Evolutionary conservation across 2,329 filamentous ascomycete genomes (phyloP).

Genomic region (Fusarium liriodendri): DNA sequence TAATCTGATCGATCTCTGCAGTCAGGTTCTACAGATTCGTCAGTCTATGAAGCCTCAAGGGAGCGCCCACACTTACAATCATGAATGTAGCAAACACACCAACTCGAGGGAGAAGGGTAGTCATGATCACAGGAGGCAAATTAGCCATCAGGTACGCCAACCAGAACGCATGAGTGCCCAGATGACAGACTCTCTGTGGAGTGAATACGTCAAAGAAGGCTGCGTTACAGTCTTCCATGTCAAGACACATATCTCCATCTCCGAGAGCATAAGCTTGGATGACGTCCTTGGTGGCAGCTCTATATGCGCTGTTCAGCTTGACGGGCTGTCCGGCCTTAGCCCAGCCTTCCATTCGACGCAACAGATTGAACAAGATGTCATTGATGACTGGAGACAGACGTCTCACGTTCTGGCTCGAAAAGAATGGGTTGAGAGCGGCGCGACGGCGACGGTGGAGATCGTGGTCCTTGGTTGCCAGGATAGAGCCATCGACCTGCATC

Average conservation of each 20-base stretch:
- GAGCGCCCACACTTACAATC: neutral
- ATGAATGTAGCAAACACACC: constrained; percentile 11
- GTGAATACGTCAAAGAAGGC: constrained; percentile 41
- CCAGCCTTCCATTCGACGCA: constrained; percentile 15
- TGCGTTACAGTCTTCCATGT: constrained; percentile 45
- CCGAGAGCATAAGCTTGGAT: constrained; percentile 37
- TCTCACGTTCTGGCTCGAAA: constrained; percentile 35
- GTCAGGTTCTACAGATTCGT: constrained; percentile 6
- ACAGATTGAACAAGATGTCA: constrained; percentile 12
- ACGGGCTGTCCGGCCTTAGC: constrained; percentile 6
- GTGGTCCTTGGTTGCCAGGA: constrained; percentile 38
- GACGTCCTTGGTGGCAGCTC: constrained; percentile 34
- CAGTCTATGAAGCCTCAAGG: neutral
- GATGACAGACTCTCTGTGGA: constrained; percentile 26
- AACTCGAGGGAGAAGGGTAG: constrained; percentile 21
- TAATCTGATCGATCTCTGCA: constrained; percentile 17
- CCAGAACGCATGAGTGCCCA: constrained; percentile 39
- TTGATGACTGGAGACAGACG: constrained; percentile 26
- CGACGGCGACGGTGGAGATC: constrained; percentile 37
- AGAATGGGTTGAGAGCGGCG: constrained; percentile 38
- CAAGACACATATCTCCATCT: constrained; percentile 40
- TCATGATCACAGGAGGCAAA: constrained; percentile 37
- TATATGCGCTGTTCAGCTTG: constrained; percentile 7
- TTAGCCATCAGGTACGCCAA: constrained; percentile 30
- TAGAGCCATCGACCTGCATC: constrained; percentile 7